These are phyloP conservation scores for Pseudonectria buxi DNA, from an alignment of 2,329 filamentous ascomycete genomes.

Conservation along the genomic window DNA sequence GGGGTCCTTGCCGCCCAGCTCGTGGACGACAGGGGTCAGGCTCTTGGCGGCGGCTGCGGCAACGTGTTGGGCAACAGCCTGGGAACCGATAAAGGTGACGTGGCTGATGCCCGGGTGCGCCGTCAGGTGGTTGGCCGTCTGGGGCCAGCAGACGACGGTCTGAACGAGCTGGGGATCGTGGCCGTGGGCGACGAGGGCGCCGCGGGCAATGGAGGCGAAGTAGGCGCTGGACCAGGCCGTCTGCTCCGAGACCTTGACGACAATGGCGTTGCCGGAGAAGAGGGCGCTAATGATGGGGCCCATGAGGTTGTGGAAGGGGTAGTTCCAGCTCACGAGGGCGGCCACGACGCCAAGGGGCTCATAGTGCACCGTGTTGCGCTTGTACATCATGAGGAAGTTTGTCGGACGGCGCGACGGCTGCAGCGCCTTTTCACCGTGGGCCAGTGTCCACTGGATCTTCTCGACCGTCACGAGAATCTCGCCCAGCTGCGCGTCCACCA, in stretches of 20 bases:
- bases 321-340: conserved; percentile 95
- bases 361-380: conserved; percentile 82
- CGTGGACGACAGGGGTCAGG: conserved; percentile 82
- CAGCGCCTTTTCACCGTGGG: conserved; percentile 80
- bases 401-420: conserved; percentile 67
- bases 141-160: conserved; percentile 79
- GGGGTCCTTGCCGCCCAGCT: conserved; percentile 93
- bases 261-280: conserved; percentile 83
- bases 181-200: conserved; percentile 74
- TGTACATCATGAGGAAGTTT: conserved; percentile 92
- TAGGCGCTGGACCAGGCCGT: conserved; percentile 88
- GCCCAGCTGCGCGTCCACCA: conserved; percentile 87
- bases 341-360: conserved; percentile 90
- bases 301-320: conserved; percentile 90
- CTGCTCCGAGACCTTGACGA: conserved; percentile 92
- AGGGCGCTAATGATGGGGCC: conserved; percentile 85
- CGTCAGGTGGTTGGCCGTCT: conserved; percentile 73
- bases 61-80: conserved; percentile 79
- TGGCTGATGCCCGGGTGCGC: conserved; percentile 79
- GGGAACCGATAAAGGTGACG: conserved; percentile 92
- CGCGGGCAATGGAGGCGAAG: conserved; percentile 71
- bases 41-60: conserved; percentile 77
- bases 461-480: conserved; percentile 92
- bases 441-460: conserved; percentile 90
- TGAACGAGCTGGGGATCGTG: conserved; percentile 79